Conservation (phyloP, 768 basidiomycete species). For the Clitopilus passeckerianus region DNA sequence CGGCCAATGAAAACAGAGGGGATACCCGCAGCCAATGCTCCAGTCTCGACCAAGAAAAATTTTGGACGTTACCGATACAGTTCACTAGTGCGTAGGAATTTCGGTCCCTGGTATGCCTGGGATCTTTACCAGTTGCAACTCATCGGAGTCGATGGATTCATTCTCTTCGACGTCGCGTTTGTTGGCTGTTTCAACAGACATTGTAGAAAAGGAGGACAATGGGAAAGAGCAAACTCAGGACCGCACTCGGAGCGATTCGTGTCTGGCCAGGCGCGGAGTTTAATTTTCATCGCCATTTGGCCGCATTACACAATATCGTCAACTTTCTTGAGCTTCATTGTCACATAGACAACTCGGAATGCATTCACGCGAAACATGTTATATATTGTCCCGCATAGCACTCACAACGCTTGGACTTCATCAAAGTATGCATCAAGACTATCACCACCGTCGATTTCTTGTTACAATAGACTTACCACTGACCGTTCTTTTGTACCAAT, state of each 20-base stretch:
- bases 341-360: too few relatives aligned
- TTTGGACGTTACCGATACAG: slow-evolving; percentile 67
- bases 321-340: too few relatives aligned
- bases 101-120: slow-evolving; percentile 22
- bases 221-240: not conserved
- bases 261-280: too few relatives aligned
- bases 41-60: slow-evolving; percentile 54
- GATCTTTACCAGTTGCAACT: slow-evolving; percentile 41
- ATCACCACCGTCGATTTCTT: too few relatives aligned
- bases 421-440: too few relatives aligned
- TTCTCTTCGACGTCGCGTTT: slow-evolving; percentile 20
- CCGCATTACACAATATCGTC: too few relatives aligned
- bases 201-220: slow-evolving; percentile 5
- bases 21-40: slow-evolving; percentile 87
- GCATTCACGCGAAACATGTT: too few relatives aligned
- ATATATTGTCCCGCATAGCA: too few relatives aligned
- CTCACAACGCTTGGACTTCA: too few relatives aligned
- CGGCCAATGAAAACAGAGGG: slow-evolving; percentile 29
- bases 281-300: too few relatives aligned
- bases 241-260: not conserved
- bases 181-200: slow-evolving; percentile 20
- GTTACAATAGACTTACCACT: too few relatives aligned
- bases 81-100: slow-evolving; percentile 22
- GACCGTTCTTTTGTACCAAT: too few relatives aligned
- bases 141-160: slow-evolving; percentile 31